phyloP scores from a whole-genome alignment of 2,329 filamentous ascomycete species.

The Diaporthe sp. region DNA sequence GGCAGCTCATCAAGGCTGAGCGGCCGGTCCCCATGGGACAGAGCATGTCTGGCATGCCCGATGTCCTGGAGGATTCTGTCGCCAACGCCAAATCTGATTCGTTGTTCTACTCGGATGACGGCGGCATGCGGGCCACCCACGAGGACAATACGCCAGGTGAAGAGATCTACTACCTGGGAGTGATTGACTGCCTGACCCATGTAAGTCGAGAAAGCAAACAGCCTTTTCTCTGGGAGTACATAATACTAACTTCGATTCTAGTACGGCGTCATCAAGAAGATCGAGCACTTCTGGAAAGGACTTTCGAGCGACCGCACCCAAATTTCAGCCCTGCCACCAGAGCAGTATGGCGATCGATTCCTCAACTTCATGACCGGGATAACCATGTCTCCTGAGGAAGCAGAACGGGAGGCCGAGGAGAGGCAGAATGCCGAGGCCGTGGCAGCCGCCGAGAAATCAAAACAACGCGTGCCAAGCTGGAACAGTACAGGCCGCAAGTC shows the following conservation, averaged over 20 bases:
- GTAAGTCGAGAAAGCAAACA: conserved; percentile 67
- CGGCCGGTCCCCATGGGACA: conserved; percentile 93
- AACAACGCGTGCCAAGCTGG: conserved; percentile 54
- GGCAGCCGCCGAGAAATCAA: conserved; percentile 52
- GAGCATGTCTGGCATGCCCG: conserved; percentile 86
- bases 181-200: conserved; percentile 98
- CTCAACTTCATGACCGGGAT: conserved; percentile 91
- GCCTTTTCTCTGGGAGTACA: neutral
- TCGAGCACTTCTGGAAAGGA: conserved; percentile 98
- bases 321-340: conserved; percentile 92
- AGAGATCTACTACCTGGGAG: conserved; percentile 97
- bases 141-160: conserved; percentile 87
- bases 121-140: conserved; percentile 92
- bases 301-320: conserved; percentile 84
- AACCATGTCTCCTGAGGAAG: conserved; percentile 91
- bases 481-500: conserved; percentile 50
- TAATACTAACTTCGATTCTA: conserved; percentile 53
- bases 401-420: conserved; percentile 72
- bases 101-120: conserved; percentile 94
- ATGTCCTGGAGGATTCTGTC: conserved; percentile 83
- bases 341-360: conserved; percentile 93
- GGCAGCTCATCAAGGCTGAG: conserved; percentile 93
- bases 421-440: conserved; percentile 65
- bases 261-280: conserved; percentile 95
- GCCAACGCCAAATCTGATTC: conserved; percentile 77